A percentile compares a stretch with the other conserved stretches of the same genome.
phyloP scores from a whole-genome alignment of 2,329 filamentous ascomycete genomes.

The Verticillium tricorpus region DNA sequence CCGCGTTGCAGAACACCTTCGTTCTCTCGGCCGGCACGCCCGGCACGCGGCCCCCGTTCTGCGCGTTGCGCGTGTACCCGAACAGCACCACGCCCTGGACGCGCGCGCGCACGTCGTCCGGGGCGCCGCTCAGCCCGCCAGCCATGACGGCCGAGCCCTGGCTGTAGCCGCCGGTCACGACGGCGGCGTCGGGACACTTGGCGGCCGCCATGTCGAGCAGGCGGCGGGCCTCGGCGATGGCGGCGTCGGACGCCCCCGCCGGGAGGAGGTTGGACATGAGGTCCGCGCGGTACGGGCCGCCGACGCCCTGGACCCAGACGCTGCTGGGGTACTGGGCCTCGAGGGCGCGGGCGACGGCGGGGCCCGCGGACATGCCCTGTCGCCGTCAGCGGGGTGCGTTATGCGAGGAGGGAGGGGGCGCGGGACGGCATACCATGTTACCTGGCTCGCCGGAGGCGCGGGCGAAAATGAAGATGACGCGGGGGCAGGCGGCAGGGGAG shows the following conservation, averaged over 20 bases:
- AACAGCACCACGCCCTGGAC: conserved; percentile 26
- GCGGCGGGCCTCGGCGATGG: conserved; percentile 34
- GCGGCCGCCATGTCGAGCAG: conserved; percentile 33
- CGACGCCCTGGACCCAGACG: conserved; percentile 40
- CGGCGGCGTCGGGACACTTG: conserved; percentile 37
- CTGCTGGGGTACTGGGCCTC: conserved; percentile 16
- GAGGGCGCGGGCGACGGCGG: conserved; percentile 21
- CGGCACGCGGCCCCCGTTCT: conserved; percentile 32
- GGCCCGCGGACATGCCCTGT: conserved; percentile 23
- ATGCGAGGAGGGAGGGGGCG: background rate
- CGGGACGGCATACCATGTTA: conserved; percentile 25
- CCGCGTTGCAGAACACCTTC: conserved; percentile 29
- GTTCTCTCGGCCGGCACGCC: conserved; percentile 28
- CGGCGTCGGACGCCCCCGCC: conserved; percentile 26
- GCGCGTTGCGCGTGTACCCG: conserved; percentile 38
- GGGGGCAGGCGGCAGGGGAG: conserved; percentile 24
- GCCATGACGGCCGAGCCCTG: conserved; percentile 40
- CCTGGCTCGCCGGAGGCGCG: conserved; percentile 32
- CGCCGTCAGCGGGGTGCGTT: background rate
- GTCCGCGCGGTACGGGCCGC: conserved; percentile 30
- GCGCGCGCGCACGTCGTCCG: conserved; percentile 25
- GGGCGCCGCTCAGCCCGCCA: conserved; percentile 24
- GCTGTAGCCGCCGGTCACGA: conserved; percentile 36
- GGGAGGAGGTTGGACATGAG: conserved; percentile 31
- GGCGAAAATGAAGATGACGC: conserved; percentile 33